phyloP scores from a whole-genome alignment of 345 rosid genomes.

The Jatropha curcas region DNA sequence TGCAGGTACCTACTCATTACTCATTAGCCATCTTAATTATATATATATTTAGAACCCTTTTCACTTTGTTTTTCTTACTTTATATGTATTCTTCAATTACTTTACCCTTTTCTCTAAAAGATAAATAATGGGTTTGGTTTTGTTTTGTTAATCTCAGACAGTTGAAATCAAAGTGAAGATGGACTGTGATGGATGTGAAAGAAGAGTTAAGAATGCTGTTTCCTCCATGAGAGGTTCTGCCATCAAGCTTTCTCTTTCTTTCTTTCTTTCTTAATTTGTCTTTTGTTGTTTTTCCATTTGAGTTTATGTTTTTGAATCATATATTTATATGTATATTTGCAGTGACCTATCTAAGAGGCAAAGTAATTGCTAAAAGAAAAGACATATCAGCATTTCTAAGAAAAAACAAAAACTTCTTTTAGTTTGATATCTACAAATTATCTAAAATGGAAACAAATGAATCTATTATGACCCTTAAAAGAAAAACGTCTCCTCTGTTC shows the following conservation, averaged over 20 bases:
- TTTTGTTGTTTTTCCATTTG: background rate
- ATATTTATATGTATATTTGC: too few relatives aligned
- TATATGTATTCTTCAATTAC: background rate
- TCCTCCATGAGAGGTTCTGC: conserved; percentile 68
- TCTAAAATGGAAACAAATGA: conserved; percentile 1
- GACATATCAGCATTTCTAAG: conserved; percentile 1
- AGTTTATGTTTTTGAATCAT: background rate
- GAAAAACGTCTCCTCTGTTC: background rate
- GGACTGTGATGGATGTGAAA: conserved; percentile 99
- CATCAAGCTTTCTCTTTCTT: background rate
- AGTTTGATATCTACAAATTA: background rate
- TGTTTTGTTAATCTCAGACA: conserved; percentile 47
- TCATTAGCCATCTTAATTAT: background rate
- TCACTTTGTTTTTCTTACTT: background rate
- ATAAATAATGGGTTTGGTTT: background rate
- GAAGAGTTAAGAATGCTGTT: conserved; percentile 76
- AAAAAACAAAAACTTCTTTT: conserved; percentile 1
- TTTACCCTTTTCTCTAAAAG: background rate
- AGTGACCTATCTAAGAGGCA: background rate
- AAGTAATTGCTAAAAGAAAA: background rate
- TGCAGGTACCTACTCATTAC: conserved; percentile 83
- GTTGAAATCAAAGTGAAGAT: conserved; percentile 96
- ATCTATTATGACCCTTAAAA: background rate
- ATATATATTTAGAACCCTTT: too few relatives aligned
- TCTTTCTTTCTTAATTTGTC: background rate